These are phyloP conservation scores for Erodium chrysanthum DNA, from an alignment of 441 rosid genomes.

Conservation along the genomic window DNA sequence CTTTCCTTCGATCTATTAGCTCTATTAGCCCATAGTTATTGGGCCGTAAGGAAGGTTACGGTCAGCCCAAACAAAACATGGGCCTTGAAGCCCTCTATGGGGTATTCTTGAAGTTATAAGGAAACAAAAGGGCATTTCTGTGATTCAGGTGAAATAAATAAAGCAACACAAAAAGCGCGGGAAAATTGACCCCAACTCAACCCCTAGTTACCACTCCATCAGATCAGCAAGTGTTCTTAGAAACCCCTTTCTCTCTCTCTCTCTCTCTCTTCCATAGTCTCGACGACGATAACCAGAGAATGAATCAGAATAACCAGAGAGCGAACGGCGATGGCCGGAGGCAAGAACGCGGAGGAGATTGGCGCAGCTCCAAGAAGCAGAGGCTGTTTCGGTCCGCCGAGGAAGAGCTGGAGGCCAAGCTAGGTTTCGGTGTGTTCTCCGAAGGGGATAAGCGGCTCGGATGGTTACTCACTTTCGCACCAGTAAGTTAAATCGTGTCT, in stretches of 20 bases:
- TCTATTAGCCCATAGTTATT: background rate
- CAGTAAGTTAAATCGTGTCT: conserved; percentile 37
- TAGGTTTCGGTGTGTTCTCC: conserved; percentile 76
- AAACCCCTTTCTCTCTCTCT: background rate
- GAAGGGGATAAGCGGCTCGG: conserved; percentile 96
- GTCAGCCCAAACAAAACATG: background rate
- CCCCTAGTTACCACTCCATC: too few relatives aligned
- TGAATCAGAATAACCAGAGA: conserved; percentile 11
- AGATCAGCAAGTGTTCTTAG: background rate
- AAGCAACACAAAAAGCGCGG: conserved; percentile 24
- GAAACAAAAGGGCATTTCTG: background rate
- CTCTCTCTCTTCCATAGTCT: background rate
- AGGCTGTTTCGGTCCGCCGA: conserved; percentile 60
- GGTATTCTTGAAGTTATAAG: background rate
- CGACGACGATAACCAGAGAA: background rate
- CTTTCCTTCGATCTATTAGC: too few relatives aligned
- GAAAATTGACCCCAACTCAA: conserved; percentile 15
- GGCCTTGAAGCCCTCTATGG: background rate
- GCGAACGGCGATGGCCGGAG: conserved; percentile 43
- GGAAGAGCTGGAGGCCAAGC: conserved; percentile 82
- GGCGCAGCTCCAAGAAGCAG: conserved; percentile 51
- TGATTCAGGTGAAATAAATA: background rate
- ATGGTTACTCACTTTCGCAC: conserved; percentile 73
- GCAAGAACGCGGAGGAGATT: conserved; percentile 39
- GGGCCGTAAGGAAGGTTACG: background rate